A percentile compares a stretch with the other conserved stretches of the same genome.
Evolutionary conservation across 2,329 filamentous ascomycete genomes (phyloP).

Genomic region (Blumeria hordei): DNA sequence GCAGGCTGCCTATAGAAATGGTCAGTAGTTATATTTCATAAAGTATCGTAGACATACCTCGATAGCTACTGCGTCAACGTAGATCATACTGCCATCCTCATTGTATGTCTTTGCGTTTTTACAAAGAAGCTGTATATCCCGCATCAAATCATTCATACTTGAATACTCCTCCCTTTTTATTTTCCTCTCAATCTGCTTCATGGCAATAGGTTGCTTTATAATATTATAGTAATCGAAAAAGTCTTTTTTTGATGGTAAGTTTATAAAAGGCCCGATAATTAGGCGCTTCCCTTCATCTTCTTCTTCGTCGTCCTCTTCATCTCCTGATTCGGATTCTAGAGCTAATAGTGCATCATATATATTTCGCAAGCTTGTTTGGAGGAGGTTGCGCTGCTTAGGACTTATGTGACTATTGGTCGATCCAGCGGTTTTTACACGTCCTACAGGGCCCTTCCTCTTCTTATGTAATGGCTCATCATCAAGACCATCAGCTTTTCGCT

Average conservation of each 20-base stretch:
- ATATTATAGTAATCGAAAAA: constrained; percentile 92
- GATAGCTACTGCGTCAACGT: constrained; percentile 77
- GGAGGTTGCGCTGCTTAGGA: constrained; percentile 43
- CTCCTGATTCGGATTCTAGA: constrained; percentile 39
- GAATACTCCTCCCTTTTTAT: constrained; percentile 93
- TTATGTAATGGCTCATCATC: constrained; percentile 49
- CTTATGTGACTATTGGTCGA: constrained; percentile 31
- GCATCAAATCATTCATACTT: constrained; percentile 53
- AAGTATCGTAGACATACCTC: constrained; percentile 36
- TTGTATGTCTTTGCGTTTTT: constrained; percentile 90
- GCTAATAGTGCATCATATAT: constrained; percentile 64
- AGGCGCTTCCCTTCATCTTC: constrained; percentile 41
- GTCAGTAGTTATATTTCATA: constrained; percentile 14
- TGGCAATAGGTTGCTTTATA: constrained; percentile 79
- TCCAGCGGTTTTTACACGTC: constrained; percentile 32
- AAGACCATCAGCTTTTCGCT: constrained; percentile 49
- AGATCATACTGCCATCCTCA: constrained; percentile 80
- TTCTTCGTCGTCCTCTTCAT: constrained; percentile 22
- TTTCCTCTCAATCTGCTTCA: constrained; percentile 83
- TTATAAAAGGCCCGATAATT: constrained; percentile 85
- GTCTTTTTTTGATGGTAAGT: constrained; percentile 65
- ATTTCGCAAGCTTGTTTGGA: constrained; percentile 56
- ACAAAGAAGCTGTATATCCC: constrained; percentile 65
- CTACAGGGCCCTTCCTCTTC: constrained; percentile 51
- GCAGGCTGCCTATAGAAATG: constrained; percentile 27